phyloP scores from a whole-genome alignment of 306 rosid genomes.

The Cucurbita maxima region DNA sequence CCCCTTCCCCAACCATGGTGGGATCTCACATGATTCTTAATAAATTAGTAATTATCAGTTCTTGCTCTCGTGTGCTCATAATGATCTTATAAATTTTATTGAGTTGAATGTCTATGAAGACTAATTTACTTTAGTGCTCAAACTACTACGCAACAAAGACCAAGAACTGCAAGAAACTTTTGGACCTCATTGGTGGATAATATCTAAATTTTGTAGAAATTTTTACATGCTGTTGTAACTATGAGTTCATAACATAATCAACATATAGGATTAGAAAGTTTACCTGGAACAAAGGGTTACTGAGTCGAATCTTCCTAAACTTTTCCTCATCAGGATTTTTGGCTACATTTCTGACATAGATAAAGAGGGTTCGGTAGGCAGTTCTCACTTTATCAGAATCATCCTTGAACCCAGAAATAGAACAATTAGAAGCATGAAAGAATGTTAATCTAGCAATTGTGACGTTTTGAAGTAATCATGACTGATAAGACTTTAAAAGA shows the following conservation, averaged over 20 bases:
- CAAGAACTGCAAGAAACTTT: not conserved
- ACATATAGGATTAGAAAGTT: not conserved
- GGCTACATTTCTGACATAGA: slow-evolving; percentile 67
- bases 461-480: not conserved
- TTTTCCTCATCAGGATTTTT: slow-evolving; percentile 70
- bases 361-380: slow-evolving; percentile 67
- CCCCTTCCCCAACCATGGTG: too few relatives aligned
- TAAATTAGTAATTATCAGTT: not conserved
- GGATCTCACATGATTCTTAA: too few relatives aligned
- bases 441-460: not conserved
- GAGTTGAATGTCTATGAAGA: not conserved
- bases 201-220: not conserved
- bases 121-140: not conserved
- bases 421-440: slow-evolving; percentile 1
- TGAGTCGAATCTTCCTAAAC: slow-evolving; percentile 64
- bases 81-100: not conserved
- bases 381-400: slow-evolving; percentile 50
- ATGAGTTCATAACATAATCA: not conserved
- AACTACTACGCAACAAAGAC: not conserved
- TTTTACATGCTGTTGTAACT: not conserved
- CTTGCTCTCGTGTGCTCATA: not conserved
- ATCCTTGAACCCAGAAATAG: slow-evolving; percentile 32
- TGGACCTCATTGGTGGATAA: not conserved
- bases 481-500: not conserved
- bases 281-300: slow-evolving; percentile 64